Evolutionary conservation across 306 rosid genomes (phyloP).

Genomic region (Abrus pulchellus): DNA sequence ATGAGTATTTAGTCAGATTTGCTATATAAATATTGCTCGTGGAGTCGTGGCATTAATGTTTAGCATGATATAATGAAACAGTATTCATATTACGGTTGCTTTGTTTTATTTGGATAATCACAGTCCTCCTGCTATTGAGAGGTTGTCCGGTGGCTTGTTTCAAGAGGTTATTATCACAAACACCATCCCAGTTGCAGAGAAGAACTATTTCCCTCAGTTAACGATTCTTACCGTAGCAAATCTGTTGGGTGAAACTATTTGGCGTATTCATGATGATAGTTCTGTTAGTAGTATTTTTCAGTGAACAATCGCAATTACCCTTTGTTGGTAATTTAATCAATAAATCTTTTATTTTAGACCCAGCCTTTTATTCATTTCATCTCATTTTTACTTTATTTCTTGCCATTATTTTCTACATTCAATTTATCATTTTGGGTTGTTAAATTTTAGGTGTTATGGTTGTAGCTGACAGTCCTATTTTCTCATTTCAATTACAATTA

Average conservation of each 20-base stretch:
- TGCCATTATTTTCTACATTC: neutral
- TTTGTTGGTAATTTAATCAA: slow-evolving; percentile 36
- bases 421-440: neutral
- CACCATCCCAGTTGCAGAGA: slow-evolving; percentile 82
- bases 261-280: slow-evolving; percentile 92
- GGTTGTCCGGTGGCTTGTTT: slow-evolving; percentile 86
- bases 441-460: neutral
- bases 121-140: slow-evolving; percentile 96
- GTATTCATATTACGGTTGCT: slow-evolving; percentile 1
- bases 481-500: no score
- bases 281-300: slow-evolving; percentile 96
- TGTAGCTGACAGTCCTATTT: neutral
- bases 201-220: slow-evolving; percentile 90
- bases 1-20: neutral
- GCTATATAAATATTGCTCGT: neutral
- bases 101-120: slow-evolving; percentile 32
- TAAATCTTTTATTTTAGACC: slow-evolving; percentile 30
- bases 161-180: slow-evolving; percentile 95
- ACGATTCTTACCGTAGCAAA: slow-evolving; percentile 94
- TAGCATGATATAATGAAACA: neutral
- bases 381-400: neutral
- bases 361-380: neutral
- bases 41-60: neutral
- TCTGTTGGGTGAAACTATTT: slow-evolving; percentile 93
- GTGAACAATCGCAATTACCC: slow-evolving; percentile 32